Evolutionary conservation across 345 rosid species (phyloP), one percentile per base, ranked within the genome.

Genomic region (Gynandropsis gynandra): DNA sequence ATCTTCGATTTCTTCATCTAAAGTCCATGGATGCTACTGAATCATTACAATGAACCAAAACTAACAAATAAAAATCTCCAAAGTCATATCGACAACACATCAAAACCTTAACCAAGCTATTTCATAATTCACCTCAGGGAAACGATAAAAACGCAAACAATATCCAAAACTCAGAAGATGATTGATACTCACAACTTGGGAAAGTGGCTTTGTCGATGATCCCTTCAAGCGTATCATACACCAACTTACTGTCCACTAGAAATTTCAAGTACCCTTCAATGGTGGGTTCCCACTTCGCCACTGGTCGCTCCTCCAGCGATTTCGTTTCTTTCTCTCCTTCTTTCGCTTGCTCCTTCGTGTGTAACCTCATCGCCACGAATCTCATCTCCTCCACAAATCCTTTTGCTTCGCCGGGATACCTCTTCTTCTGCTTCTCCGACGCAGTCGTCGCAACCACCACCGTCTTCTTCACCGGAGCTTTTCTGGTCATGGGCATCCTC

Each of bases 311-410:
- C 65, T 90, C 87, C 0, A 82, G 89, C 62, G 73, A 16, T 68
- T 82, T 72, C 8, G 72, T 83, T 42, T 79, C 84, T 72, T 79
- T 92, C 75, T 87, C 83, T 11, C 96, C 98, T 65, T 87, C 96
- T 51, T 74, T 80, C 1, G 96, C 84, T 62, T 92, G 98, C 42
- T 87, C 95, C 40, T 59, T 84, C 0, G 96, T 84, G 46, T 92
- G 96, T 57, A 87, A 62, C 55, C 68, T 87, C 98, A 92, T 92
- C 7, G 98, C 98, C 62, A 84, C 89, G 58, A 84, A 92, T 66
- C 95, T 87, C 98, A 92, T 87, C 86, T 92, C 98, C 75, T 92
- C 98, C 60, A 92, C 95, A 62, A 92, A 87, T 31, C 96, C 98
- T 56, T 92, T 87, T 0, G 92, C 78, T 81, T 87, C 93, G 1